phyloP scores from a whole-genome alignment of 2,329 filamentous ascomycete species.

The Scedosporium boydii region DNA sequence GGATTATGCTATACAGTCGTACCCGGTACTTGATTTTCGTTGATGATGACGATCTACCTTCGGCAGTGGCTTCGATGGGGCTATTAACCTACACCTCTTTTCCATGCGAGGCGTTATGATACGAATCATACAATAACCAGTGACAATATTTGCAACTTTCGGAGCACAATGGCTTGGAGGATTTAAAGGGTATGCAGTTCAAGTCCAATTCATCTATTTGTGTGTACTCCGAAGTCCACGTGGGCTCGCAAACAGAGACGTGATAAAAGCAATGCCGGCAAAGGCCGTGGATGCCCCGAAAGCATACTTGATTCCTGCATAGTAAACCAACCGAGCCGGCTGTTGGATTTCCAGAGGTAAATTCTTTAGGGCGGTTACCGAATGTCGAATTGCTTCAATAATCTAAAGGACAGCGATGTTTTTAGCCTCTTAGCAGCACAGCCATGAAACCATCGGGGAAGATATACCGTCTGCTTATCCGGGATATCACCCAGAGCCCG shows the following conservation, averaged over 20 bases:
- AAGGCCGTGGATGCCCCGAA: slow-evolving; percentile 46
- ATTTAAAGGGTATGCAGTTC: too few species aligned
- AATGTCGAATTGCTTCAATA: slow-evolving; percentile 53
- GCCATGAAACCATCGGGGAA: not conserved
- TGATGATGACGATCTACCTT: too few species aligned
- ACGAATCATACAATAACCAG: too few species aligned
- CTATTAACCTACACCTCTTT: too few species aligned
- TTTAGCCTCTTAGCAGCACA: slow-evolving; percentile 12
- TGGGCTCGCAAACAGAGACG: slow-evolving; percentile 20
- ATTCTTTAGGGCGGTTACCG: slow-evolving; percentile 42
- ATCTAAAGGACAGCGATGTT: slow-evolving; percentile 28
- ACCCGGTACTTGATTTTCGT: too few species aligned
- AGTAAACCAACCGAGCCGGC: slow-evolving; percentile 48
- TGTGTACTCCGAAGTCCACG: slow-evolving; percentile 21
- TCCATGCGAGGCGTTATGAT: too few species aligned
- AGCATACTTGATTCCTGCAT: slow-evolving; percentile 45
- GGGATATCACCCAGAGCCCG: slow-evolving; percentile 43
- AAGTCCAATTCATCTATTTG: slow-evolving; percentile 6
- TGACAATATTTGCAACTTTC: too few species aligned
- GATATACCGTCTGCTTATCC: slow-evolving; percentile 47
- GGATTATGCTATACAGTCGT: too few species aligned
- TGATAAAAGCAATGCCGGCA: slow-evolving; percentile 32
- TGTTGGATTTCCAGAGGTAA: slow-evolving; percentile 48
- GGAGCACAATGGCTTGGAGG: too few species aligned
- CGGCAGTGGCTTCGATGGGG: too few species aligned